Base-by-base conservation (phyloP, 768 basidiomycete genomes). In the Guyanaporus albipodus region DNA sequence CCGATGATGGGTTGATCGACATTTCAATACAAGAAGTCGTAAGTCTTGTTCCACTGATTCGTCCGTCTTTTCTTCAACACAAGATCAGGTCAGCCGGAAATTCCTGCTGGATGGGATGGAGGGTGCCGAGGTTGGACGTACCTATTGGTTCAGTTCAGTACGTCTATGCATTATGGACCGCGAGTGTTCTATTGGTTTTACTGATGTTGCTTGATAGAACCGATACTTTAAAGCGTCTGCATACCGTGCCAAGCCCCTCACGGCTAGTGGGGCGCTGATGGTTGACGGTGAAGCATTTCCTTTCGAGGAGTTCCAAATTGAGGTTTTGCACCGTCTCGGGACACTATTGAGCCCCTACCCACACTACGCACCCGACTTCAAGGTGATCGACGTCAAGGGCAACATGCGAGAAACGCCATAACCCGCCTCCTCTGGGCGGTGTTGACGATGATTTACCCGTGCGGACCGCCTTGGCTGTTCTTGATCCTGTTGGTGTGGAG, bases 221-320 rank as follows among this genome's bases (percentile, higher is more conserved):
- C 75, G 74, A 39, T 91, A 89, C 59, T 74, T 79, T 62, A 89
- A 90, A 63, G 86, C 80, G 4, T 68, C 78, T 44, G 82, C 87
- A 5, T 88, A 88, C 62, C 78, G 86, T 19, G 72, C 89, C 24
- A 82, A 80, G 59, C 83, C 87, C 5, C 67, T 79, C 24, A 58
- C 70, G 3, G 42, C 68, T 4, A 71, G 78, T 26, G 85, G 85
- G 2, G 67, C 69, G 54, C 58, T 92, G 15, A 71, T 85, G 12
- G 72, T 94, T 15, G 91, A 94, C 54, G 91, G 91, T 8, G 91
- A 94, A 67, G 57, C 68, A 5, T 84, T 78, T 56, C 85, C 85
- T 9, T 85, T 87, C 53, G 74, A 82, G 59, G 79, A 83, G 57
- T 91, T 79, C 59, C 77, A 87, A 54, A 80, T 92, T 3, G 87